A percentile compares a stretch with the other conserved stretches of the same genome.
These are phyloP conservation scores for Russula foetens DNA, from an alignment of 768 basidiomycete species.

Conservation along the genomic window DNA sequence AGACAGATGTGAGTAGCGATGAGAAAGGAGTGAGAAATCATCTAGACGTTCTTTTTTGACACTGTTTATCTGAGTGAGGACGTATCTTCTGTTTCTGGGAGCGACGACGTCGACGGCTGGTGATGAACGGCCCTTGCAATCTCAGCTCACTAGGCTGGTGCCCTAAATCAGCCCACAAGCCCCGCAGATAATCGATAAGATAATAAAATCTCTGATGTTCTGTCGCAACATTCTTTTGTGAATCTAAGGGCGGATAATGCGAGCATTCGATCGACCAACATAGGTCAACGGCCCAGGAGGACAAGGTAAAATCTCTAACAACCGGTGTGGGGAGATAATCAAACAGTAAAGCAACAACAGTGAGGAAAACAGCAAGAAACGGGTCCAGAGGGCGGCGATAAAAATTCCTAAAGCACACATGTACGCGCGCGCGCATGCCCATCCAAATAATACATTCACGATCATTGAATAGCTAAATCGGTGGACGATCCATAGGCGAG, in stretches of 20 bases:
- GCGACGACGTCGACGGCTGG: background rate
- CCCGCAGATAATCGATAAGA: background rate
- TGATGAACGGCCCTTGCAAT: background rate
- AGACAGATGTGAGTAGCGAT: background rate
- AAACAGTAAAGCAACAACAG: conserved; percentile 16
- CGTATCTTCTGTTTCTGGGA: background rate
- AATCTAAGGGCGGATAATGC: background rate
- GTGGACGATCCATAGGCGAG: conserved; percentile 12
- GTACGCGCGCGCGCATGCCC: background rate
- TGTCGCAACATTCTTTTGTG: background rate
- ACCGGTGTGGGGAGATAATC: background rate
- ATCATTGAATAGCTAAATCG: background rate
- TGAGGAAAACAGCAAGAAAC: background rate
- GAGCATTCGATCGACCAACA: background rate
- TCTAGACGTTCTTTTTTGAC: background rate
- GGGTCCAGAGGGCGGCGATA: background rate
- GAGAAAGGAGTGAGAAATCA: conserved; percentile 2
- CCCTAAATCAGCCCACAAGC: no score
- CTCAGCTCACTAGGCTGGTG: no score
- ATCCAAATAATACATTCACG: background rate
- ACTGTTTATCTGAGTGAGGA: background rate
- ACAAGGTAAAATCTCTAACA: background rate
- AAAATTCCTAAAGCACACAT: background rate
- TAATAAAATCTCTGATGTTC: background rate
- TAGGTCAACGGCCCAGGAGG: background rate